Evolutionary conservation across 2,329 filamentous ascomycete genomes (phyloP).

Genomic region (Colletotrichum australisinense): DNA sequence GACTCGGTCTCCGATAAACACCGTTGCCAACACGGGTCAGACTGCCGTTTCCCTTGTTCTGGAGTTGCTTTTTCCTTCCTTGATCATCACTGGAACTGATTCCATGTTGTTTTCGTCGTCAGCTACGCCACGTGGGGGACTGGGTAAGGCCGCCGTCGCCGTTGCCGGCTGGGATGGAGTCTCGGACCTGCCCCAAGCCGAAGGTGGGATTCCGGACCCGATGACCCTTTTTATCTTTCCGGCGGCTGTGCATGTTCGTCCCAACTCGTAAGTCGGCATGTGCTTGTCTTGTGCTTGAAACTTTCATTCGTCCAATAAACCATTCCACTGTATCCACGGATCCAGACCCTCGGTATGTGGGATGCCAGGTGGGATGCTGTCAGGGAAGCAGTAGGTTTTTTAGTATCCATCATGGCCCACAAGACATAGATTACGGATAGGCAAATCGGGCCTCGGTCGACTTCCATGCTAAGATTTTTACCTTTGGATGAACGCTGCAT

Average conservation of each 20-base stretch:
- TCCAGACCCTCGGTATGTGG: background rate
- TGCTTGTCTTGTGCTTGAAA: background rate
- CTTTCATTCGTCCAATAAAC: background rate
- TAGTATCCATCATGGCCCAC: background rate
- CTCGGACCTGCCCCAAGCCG: background rate
- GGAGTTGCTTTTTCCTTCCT: no score
- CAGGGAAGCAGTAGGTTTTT: background rate
- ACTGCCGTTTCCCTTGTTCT: no score
- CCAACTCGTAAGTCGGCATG: background rate
- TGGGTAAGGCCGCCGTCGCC: background rate
- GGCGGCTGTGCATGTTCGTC: background rate
- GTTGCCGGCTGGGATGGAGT: background rate
- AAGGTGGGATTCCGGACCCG: background rate
- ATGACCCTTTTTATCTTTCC: background rate
- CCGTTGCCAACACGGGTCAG: no score
- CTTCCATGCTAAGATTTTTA: background rate
- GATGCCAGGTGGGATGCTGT: background rate
- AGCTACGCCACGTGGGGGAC: background rate
- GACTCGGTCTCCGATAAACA: no score
- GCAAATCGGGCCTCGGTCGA: background rate
- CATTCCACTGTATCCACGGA: background rate
- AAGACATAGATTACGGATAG: background rate
- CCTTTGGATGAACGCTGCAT: constrained; percentile 10
- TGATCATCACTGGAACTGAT: no score
- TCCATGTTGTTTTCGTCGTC: background rate